Conservation (phyloP, 1,139 yeast genomes). For the Debaryomyces subglobosus region DNA sequence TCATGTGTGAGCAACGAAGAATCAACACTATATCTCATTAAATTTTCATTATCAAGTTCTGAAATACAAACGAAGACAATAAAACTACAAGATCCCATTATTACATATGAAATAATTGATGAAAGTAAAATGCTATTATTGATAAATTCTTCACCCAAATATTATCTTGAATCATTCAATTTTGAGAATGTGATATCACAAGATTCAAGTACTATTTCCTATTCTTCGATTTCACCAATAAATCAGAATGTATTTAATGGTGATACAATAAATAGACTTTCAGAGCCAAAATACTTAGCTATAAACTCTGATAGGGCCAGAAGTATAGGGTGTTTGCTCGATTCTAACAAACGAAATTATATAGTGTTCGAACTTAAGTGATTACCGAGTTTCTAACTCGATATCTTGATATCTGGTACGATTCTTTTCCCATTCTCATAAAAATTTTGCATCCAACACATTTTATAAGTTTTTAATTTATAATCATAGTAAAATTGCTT, state of each 20-base stretch:
- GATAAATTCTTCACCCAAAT: constrained; percentile 4
- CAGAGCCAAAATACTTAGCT: constrained; percentile 28
- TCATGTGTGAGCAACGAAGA: constrained; percentile 6
- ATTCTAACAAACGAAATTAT: constrained; percentile 41
- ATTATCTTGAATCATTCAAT: constrained; percentile 14
- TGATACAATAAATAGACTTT: constrained; percentile 5
- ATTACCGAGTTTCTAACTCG: neutral
- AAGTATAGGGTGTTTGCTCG: constrained; percentile 44
- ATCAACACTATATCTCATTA: constrained; percentile 5
- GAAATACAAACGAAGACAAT: constrained; percentile 2
- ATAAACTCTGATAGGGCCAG: constrained; percentile 24
- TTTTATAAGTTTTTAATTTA: constrained; percentile 16
- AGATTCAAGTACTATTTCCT: constrained; percentile 8
- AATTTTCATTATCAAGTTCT: constrained; percentile 8
- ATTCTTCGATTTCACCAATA: constrained; percentile 9
- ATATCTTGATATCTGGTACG: constrained; percentile 2
- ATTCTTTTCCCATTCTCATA: constrained; percentile 21
- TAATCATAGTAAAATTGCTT: constrained; percentile 34
- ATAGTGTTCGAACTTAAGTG: constrained; percentile 28
- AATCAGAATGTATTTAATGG: constrained; percentile 7
- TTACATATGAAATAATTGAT: constrained; percentile 20
- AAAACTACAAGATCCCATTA: constrained; percentile 2
- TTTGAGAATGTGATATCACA: constrained; percentile 11
- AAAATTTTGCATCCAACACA: constrained; percentile 30
- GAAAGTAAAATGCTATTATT: constrained; percentile 17